Conservation (phyloP, 371 early-diverging fungal species). For the Haplosporangium sp. region DNA sequence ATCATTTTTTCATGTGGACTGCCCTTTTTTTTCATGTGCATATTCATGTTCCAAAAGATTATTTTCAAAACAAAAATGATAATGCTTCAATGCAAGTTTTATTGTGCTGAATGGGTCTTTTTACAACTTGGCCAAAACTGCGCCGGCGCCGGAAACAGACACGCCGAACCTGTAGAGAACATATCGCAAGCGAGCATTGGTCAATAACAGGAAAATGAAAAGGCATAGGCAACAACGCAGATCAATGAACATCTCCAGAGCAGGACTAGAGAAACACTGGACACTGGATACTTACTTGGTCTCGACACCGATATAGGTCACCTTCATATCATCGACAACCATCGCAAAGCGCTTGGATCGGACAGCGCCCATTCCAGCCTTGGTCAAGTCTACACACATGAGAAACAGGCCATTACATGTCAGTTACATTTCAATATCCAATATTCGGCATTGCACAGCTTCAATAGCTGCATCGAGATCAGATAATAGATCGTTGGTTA, state of each 20-base stretch:
- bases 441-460: not conserved
- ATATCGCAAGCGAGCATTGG: not conserved
- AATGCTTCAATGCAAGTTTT: no score
- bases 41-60: no score
- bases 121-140: conserved; percentile 65
- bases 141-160: conserved; percentile 59
- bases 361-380: conserved; percentile 61
- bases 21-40: no score
- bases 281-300: conserved; percentile 51
- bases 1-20: no score
- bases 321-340: conserved; percentile 76
- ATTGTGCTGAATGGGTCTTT: no score
- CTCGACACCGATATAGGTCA: conserved; percentile 82
- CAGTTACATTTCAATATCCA: no score
- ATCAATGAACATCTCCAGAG: not conserved
- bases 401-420: conserved; percentile 15
- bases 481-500: not conserved
- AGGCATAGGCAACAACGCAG: not conserved
- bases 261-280: no score
- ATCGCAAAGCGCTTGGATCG: conserved; percentile 79
- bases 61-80: no score
- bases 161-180: conserved; percentile 51
- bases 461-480: not conserved
- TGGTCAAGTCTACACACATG: conserved; percentile 44
- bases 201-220: not conserved